Evolutionary conservation across 2,329 filamentous ascomycete species (phyloP).

Genomic region (Didymella keratinophila): DNA sequence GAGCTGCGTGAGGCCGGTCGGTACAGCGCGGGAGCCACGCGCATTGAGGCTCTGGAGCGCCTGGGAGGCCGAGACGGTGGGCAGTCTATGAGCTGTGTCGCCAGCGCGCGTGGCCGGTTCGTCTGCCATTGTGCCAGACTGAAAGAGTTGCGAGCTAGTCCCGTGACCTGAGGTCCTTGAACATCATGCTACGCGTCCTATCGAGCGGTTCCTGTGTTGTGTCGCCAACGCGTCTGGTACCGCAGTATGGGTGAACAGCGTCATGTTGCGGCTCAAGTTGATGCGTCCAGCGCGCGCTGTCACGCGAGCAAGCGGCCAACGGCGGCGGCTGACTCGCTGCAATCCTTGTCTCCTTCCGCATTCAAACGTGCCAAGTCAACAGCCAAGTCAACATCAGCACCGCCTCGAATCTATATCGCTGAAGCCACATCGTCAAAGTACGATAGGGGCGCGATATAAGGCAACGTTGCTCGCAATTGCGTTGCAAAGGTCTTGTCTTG

Average conservation of each 20-base stretch:
- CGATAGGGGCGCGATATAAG: conserved; percentile 17
- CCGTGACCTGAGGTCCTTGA: conserved; percentile 29
- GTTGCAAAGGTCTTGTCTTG: neutral
- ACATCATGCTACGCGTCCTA: conserved; percentile 30
- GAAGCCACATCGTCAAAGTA: conserved; percentile 20
- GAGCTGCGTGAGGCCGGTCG: conserved; percentile 59
- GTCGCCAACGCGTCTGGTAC: neutral
- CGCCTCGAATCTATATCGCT: conserved; percentile 16
- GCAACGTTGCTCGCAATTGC: neutral
- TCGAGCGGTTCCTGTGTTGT: neutral
- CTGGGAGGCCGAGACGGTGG: conserved; percentile 78
- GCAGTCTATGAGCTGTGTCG: conserved; percentile 69
- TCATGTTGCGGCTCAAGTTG: conserved; percentile 14
- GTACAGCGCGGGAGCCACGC: conserved; percentile 56
- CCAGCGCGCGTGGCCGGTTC: conserved; percentile 40
- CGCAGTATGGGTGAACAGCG: neutral
- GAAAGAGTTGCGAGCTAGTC: conserved; percentile 18
- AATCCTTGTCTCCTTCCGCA: conserved; percentile 24
- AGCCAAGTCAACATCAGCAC: conserved; percentile 22
- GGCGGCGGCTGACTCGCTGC: conserved; percentile 34
- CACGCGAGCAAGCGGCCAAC: conserved; percentile 29
- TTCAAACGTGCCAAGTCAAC: conserved; percentile 23
- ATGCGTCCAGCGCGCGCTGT: conserved; percentile 30
- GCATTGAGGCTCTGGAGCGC: conserved; percentile 68
- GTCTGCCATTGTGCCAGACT: conserved; percentile 36